Percentiles rank a stretch among this genome's conserved stretches.
Conservation (phyloP, 495 filamentous ascomycete species). For the Sabuloglossum arenarium region DNA sequence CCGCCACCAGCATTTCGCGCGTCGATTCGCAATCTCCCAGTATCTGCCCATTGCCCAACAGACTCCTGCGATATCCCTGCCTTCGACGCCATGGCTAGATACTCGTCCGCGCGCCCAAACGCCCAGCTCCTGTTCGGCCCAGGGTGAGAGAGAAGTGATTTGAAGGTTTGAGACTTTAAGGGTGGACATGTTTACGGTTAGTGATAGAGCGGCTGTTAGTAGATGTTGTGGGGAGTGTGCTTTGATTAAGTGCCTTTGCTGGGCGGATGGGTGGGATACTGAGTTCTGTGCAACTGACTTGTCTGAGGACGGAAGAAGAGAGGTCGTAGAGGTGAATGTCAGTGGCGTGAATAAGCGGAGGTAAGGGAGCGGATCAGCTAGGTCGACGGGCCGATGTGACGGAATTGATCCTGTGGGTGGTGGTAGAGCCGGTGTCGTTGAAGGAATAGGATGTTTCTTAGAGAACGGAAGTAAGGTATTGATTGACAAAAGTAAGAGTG, state of each 20-base stretch:
- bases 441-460: background rate
- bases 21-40: slow-evolving; percentile 12
- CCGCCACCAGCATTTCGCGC: slow-evolving; percentile 13
- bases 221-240: slow-evolving; percentile 11
- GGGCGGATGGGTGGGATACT: too few relatives aligned
- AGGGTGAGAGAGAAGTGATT: slow-evolving; percentile 19
- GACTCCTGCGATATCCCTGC: slow-evolving; percentile 10
- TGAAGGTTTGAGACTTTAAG: slow-evolving; percentile 21
- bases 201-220: slow-evolving; percentile 7
- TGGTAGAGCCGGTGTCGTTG: background rate
- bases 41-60: slow-evolving; percentile 13
- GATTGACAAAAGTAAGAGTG: background rate
- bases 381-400: slow-evolving; percentile 31
- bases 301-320: slow-evolving; percentile 16
- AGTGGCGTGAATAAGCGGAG: slow-evolving; percentile 35
- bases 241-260: slow-evolving; percentile 11
- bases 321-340: slow-evolving; percentile 26
- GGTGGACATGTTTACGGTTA: slow-evolving; percentile 15
- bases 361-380: slow-evolving; percentile 34
- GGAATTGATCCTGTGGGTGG: slow-evolving; percentile 9
- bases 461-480: slow-evolving; percentile 5
- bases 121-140: slow-evolving; percentile 14
- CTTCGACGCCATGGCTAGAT: background rate
- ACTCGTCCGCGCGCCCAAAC: slow-evolving; percentile 9
- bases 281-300: background rate